Evolutionary conservation across 2,329 filamentous ascomycete genomes (phyloP).

Genomic region (Arthrinium phaeospermum): DNA sequence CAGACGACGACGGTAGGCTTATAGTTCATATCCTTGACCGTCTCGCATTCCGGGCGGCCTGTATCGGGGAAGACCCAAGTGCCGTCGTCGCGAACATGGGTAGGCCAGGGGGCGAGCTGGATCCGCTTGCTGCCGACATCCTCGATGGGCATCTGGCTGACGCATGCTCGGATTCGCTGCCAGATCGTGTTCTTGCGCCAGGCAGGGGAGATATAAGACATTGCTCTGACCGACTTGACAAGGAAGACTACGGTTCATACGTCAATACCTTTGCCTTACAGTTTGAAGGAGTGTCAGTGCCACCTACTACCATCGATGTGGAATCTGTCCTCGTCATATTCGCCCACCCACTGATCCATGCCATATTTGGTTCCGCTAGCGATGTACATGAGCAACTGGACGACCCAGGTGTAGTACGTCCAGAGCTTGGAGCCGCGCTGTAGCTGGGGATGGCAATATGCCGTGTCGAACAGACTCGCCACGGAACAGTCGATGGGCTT

Average conservation of each 20-base stretch:
- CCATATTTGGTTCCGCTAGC: constrained; percentile 32
- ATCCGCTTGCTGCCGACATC: constrained; percentile 47
- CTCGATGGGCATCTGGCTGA: constrained; percentile 48
- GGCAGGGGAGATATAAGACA: constrained; percentile 48
- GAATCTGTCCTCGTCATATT: constrained; percentile 40
- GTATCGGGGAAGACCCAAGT: constrained; percentile 43
- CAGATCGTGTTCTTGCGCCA: constrained; percentile 40
- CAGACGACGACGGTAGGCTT: constrained; percentile 52
- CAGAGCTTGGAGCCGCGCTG: constrained; percentile 50
- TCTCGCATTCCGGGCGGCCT: constrained; percentile 34
- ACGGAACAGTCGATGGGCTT: constrained; percentile 54
- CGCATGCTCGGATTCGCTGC: constrained; percentile 42
- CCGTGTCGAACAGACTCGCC: constrained; percentile 57
- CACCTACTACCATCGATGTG: constrained; percentile 3
- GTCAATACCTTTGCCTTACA: not conserved
- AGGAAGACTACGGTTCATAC: constrained; percentile 27
- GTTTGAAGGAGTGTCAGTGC: not conserved
- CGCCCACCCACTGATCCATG: constrained; percentile 47
- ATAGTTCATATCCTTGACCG: constrained; percentile 35
- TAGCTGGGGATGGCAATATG: constrained; percentile 54
- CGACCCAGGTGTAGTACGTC: constrained; percentile 52
- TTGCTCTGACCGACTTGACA: constrained; percentile 48
- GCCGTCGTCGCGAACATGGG: constrained; percentile 43
- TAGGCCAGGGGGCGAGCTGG: constrained; percentile 51
- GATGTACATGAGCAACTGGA: constrained; percentile 47